These are phyloP conservation scores for Rhizoclosmatium globosum DNA, from an alignment of 192 early-diverging fungal species.

Conservation along the genomic window DNA sequence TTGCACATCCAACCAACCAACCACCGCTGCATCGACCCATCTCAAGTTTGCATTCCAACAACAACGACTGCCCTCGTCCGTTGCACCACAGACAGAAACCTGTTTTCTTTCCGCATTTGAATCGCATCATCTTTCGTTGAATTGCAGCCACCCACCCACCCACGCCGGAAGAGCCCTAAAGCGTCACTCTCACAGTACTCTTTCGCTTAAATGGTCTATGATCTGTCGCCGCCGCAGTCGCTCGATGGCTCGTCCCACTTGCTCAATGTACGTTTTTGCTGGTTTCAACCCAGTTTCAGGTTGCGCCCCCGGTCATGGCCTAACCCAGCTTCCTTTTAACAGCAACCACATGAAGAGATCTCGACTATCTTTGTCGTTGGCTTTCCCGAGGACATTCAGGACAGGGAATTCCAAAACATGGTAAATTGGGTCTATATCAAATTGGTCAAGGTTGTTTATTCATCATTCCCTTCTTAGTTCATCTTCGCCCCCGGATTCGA, in stretches of 20 bases:
- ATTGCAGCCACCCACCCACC: neutral
- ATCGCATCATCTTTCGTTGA: too few relatives aligned
- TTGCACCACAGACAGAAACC: too few relatives aligned
- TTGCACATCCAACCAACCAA: too few relatives aligned
- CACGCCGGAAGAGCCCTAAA: neutral
- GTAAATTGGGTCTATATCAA: neutral
- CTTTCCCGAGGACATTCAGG: constrained; percentile 98
- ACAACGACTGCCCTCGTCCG: too few relatives aligned
- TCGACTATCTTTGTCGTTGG: constrained; percentile 99
- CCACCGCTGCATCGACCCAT: too few relatives aligned
- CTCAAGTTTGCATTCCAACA: too few relatives aligned
- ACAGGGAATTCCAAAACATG: constrained; percentile 99
- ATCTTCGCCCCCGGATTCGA: constrained; percentile 97
- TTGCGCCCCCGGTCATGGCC: neutral
- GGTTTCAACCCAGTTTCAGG: neutral
- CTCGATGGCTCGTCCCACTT: neutral
- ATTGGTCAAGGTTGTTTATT: neutral
- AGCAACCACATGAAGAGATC: constrained; percentile 79
- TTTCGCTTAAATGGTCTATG: neutral
- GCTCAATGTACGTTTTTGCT: neutral
- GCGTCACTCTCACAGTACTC: neutral
- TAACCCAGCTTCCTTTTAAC: neutral
- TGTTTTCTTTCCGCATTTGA: too few relatives aligned
- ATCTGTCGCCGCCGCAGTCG: neutral
- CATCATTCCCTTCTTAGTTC: constrained; percentile 61